These are phyloP conservation scores for Kandelia obovata DNA, from an alignment of 345 rosid genomes.

Conservation along the genomic window DNA sequence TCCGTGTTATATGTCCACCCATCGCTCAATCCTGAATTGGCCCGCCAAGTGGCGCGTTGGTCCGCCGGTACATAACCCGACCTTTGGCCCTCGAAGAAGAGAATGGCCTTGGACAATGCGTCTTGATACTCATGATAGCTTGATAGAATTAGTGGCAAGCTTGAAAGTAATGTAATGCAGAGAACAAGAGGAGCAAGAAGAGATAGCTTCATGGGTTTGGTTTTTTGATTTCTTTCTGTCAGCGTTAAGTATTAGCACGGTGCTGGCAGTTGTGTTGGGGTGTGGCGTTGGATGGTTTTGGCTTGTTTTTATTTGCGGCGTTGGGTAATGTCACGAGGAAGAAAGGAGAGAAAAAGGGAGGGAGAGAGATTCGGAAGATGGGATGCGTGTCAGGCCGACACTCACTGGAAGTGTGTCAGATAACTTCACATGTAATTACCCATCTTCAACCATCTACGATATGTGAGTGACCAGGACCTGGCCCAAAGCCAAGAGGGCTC, in stretches of 20 bases:
- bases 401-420: slow-evolving; percentile 5
- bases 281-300: background rate
- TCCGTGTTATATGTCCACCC: slow-evolving; percentile 66
- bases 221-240: no score
- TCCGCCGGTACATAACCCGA: slow-evolving; percentile 74
- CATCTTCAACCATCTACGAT: no score
- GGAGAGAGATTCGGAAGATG: background rate
- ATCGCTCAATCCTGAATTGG: slow-evolving; percentile 70
- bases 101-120: slow-evolving; percentile 80
- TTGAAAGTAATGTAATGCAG: background rate
- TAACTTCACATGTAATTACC: slow-evolving; percentile 11
- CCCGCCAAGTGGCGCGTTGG: slow-evolving; percentile 68
- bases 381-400: slow-evolving; percentile 15
- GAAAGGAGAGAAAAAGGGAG: background rate
- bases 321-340: slow-evolving; percentile 2
- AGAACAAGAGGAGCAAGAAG: slow-evolving; percentile 7
- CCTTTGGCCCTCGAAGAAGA: slow-evolving; percentile 96
- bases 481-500: background rate
- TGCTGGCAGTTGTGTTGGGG: background rate
- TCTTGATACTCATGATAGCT: slow-evolving; percentile 60
- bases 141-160: slow-evolving; percentile 17
- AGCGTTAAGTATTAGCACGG: background rate
- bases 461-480: background rate
- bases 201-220: slow-evolving; percentile 12
- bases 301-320: background rate